These are phyloP conservation scores for Clarireedia monteithiana DNA, from an alignment of 2,329 filamentous ascomycete genomes.

Conservation along the genomic window DNA sequence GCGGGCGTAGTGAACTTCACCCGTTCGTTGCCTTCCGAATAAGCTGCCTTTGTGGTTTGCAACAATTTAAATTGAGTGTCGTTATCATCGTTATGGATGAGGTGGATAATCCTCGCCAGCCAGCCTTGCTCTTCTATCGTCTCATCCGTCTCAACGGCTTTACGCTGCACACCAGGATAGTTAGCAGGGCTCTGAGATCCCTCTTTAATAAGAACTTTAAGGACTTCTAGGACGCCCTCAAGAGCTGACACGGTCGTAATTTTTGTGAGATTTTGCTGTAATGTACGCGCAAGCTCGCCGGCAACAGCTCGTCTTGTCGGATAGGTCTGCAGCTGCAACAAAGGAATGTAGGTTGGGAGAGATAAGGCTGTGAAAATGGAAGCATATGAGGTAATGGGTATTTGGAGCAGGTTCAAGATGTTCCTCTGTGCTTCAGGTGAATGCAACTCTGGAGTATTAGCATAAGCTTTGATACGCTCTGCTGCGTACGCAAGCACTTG, in stretches of 20 bases:
- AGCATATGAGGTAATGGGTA: conserved; percentile 80
- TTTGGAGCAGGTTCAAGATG: conserved; percentile 81
- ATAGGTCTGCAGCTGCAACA: conserved; percentile 88
- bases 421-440: conserved; percentile 81
- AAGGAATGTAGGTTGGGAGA: conserved; percentile 82
- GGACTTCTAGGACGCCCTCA: conserved; percentile 79
- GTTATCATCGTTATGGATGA: conserved; percentile 76
- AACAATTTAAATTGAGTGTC: conserved; percentile 92
- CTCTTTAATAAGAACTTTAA: conserved; percentile 90
- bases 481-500: conserved; percentile 86
- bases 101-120: conserved; percentile 85
- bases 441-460: conserved; percentile 92
- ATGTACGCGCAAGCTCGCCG: conserved; percentile 72
- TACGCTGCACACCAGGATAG: conserved; percentile 72
- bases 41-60: conserved; percentile 80
- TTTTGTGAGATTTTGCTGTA: conserved; percentile 74
- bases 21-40: conserved; percentile 85
- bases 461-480: conserved; percentile 77
- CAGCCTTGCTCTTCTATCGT: conserved; percentile 97
- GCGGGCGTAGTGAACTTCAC: conserved; percentile 94
- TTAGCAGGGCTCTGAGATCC: conserved; percentile 76
- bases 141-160: conserved; percentile 84
- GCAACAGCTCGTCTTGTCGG: conserved; percentile 85
- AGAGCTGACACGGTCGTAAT: conserved; percentile 74
- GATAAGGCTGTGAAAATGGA: conserved; percentile 96